Conservation (phyloP, 345 rosid species). For the Lenwebbia sp. region DNA sequence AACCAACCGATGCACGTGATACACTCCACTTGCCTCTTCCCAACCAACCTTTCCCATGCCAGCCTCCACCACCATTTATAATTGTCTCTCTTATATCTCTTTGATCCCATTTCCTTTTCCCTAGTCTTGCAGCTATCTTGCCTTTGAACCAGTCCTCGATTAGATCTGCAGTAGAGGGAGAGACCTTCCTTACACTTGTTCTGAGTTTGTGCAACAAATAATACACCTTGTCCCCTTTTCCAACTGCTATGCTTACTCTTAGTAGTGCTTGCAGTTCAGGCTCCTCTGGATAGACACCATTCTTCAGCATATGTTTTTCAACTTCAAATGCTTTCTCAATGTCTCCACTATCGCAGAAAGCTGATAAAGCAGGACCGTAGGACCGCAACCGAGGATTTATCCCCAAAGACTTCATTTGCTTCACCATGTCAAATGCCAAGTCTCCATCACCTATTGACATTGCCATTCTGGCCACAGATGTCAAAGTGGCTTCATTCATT, state of each 20-base stretch:
- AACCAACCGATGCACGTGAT: slow-evolving; percentile 20
- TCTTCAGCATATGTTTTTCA: slow-evolving; percentile 53
- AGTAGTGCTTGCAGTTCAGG: slow-evolving; percentile 55
- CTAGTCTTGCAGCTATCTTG: slow-evolving; percentile 33
- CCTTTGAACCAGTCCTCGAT: slow-evolving; percentile 48
- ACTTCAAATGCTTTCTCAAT: slow-evolving; percentile 42
- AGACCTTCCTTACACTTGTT: slow-evolving; percentile 34
- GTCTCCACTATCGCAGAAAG: slow-evolving; percentile 29
- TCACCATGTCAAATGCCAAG: slow-evolving; percentile 64
- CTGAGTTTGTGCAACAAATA: slow-evolving; percentile 51
- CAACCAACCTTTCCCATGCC: slow-evolving; percentile 72
- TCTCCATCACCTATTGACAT: slow-evolving; percentile 47
- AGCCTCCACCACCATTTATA: slow-evolving; percentile 53
- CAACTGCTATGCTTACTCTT: slow-evolving; percentile 30
- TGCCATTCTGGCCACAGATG: slow-evolving; percentile 63
- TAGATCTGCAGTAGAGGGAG: slow-evolving; percentile 31
- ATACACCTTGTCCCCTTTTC: slow-evolving; percentile 53
- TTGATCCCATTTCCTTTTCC: slow-evolving; percentile 36
- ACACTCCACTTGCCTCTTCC: slow-evolving; percentile 55
- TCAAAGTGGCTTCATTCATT: slow-evolving; percentile 49
- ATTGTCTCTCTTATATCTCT: slow-evolving; percentile 23
- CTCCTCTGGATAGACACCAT: slow-evolving; percentile 56
- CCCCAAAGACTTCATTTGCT: slow-evolving; percentile 41
- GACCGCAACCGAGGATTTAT: slow-evolving; percentile 54
- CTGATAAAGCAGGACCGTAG: slow-evolving; percentile 51